These are phyloP conservation scores for Fagus sylvatica DNA, from an alignment of 306 rosid genomes.

Conservation along the genomic window DNA sequence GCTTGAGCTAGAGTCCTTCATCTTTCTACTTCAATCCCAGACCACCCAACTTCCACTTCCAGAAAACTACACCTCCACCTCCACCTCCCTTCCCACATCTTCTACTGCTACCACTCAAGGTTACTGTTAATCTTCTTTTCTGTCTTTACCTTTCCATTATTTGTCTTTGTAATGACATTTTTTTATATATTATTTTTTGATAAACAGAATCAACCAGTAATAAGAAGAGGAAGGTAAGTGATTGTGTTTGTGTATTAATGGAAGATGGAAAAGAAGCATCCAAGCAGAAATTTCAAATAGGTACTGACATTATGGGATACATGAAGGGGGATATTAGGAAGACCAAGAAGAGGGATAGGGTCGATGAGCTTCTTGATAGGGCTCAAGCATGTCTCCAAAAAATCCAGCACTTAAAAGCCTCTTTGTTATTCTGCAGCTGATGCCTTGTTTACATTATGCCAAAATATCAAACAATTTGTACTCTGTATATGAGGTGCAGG, in stretches of 20 bases:
- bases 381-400: constrained; percentile 51
- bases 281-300: constrained; percentile 21
- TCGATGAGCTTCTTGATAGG: constrained; percentile 48
- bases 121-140: not conserved
- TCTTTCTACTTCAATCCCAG: constrained; percentile 34
- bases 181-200: constrained; percentile 9
- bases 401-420: constrained; percentile 40
- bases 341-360: constrained; percentile 48
- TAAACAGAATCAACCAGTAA: constrained; percentile 47
- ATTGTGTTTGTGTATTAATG: not conserved
- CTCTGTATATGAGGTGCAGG: too few species aligned
- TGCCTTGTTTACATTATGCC: not conserved
- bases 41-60: constrained; percentile 16
- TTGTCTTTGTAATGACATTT: not conserved
- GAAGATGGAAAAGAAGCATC: constrained; percentile 17
- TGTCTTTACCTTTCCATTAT: not conserved
- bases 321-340: constrained; percentile 14
- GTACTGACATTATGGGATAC: too few species aligned
- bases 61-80: constrained; percentile 10
- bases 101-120: constrained; percentile 44
- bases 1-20: constrained; percentile 51
- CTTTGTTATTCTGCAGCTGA: constrained; percentile 29
- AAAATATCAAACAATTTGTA: too few species aligned
- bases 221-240: constrained; percentile 28
- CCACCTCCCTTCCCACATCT: not conserved